Base-by-base conservation (phyloP, 2,329 filamentous ascomycete species). In the Scedosporium minutisporum region DNA sequence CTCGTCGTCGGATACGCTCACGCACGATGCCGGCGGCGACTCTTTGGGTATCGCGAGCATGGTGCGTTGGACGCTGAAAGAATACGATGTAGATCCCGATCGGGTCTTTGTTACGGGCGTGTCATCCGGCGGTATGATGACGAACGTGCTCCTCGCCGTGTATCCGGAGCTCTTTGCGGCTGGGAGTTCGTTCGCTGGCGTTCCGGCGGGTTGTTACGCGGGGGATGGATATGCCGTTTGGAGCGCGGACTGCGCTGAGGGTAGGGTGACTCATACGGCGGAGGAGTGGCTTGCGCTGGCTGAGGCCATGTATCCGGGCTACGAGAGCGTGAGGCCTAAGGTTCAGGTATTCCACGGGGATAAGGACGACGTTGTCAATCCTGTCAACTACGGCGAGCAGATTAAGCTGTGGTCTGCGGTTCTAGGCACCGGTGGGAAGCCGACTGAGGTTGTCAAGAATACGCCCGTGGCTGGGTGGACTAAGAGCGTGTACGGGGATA, bases 301-400 rank as follows among this genome's bases (percentile, higher is more conserved):
- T 5, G 61, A 67, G 58, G 72, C 69, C 1, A 81, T 78, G 65
- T 82, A 82, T 65, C 79, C 80, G 0, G 76, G 73, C 0, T 84
- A 84, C 66, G 73, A 68, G 2, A 80, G 82, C 0, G 73, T 77
- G 59, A 72, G 81, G 12, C 83, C 83, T 0, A 81, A 80, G 67
- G 76, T 86, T 73, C 81, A 84, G 70, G 75, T 86, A 48, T 82
- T 81, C 69, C 83, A 86, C 68, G 83, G 83, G 9, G 80, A 78
- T 3, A 68, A 65, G 0, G 83, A 86, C 65, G 74, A 78, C 38
- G 77, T 77, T 4, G 71, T 86, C 1, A 74, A 77, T 51, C 82
- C 80, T 27, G 73, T 74, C 59, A 83, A 84, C 68, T 83, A 81
- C 65, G 70, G 76, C 4, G 82, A 86, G 71, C 78, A 78, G 65